A percentile compares a stretch with the other conserved stretches of the same genome.
Conservation (phyloP, 352 stramenopile genomes). For the Globisporangium parvum region DNA sequence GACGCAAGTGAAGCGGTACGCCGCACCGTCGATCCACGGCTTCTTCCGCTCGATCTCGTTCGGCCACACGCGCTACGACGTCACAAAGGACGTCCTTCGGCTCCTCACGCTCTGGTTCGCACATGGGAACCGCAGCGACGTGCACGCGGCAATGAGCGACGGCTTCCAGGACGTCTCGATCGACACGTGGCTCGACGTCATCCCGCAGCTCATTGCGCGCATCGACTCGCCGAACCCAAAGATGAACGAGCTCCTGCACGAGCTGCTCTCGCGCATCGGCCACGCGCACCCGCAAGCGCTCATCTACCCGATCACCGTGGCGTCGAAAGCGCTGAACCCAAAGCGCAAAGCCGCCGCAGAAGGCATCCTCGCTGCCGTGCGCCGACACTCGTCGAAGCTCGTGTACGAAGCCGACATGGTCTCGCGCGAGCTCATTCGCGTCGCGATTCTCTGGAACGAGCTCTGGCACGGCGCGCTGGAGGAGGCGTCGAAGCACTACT, state of each 20-base stretch:
- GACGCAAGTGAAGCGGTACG: constrained; percentile 51
- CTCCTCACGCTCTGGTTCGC: constrained; percentile 98
- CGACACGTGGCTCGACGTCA: constrained; percentile 98
- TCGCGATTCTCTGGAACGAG: constrained; percentile 99
- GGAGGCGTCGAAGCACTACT: constrained; percentile 97
- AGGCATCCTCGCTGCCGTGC: constrained; percentile 93
- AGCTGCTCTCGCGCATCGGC: constrained; percentile 90
- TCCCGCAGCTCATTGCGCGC: constrained; percentile 96
- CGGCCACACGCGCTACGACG: constrained; percentile 90
- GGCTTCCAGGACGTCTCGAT: constrained; percentile 93
- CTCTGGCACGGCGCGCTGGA: constrained; percentile 98
- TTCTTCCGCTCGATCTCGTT: constrained; percentile 98
- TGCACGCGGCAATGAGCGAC: constrained; percentile 66
- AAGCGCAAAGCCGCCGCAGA: constrained; percentile 90
- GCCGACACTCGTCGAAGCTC: constrained; percentile 92
- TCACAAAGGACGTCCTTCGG: constrained; percentile 97
- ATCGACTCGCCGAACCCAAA: constrained; percentile 77
- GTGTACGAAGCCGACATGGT: constrained; percentile 97
- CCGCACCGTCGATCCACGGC: constrained; percentile 93
- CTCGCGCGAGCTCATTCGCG: constrained; percentile 96
- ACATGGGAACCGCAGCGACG: constrained; percentile 92
- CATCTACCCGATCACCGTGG: constrained; percentile 98
- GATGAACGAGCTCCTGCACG: constrained; percentile 77
- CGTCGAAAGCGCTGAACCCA: constrained; percentile 92
- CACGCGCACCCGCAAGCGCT: constrained; percentile 97